These are phyloP conservation scores for Mucor indicus DNA, from an alignment of 371 early-diverging fungal genomes.

Conservation along the genomic window DNA sequence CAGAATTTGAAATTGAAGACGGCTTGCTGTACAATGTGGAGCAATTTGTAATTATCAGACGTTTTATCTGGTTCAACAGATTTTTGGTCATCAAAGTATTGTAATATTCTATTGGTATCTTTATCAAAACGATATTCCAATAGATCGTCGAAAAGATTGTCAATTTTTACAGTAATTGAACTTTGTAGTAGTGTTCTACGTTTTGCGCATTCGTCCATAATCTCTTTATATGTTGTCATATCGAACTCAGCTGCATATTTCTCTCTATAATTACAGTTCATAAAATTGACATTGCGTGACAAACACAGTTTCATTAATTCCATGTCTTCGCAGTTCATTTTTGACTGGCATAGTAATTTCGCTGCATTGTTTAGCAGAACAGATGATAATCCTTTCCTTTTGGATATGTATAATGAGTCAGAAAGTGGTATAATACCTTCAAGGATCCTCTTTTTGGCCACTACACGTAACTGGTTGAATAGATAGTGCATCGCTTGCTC, in stretches of 20 bases:
- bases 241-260: slow-evolving; percentile 13
- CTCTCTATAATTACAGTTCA: slow-evolving; percentile 14
- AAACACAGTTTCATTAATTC: slow-evolving; percentile 16
- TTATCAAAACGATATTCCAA: slow-evolving; percentile 17
- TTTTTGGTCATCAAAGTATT: slow-evolving; percentile 17
- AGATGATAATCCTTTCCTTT: slow-evolving; percentile 14
- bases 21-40: slow-evolving; percentile 13
- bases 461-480: slow-evolving; percentile 11
- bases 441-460: slow-evolving; percentile 22
- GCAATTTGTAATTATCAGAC: slow-evolving; percentile 16
- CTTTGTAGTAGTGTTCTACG: slow-evolving; percentile 15
- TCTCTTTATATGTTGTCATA: slow-evolving; percentile 12
- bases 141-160: slow-evolving; percentile 10
- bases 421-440: slow-evolving; percentile 13
- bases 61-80: slow-evolving; percentile 13
- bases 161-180: slow-evolving; percentile 14
- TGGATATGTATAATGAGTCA: slow-evolving; percentile 15
- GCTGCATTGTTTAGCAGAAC: slow-evolving; percentile 13
- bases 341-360: slow-evolving; percentile 16
- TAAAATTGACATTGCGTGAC: slow-evolving; percentile 11
- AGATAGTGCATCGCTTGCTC: slow-evolving; percentile 9
- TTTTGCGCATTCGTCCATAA: slow-evolving; percentile 17
- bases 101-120: slow-evolving; percentile 17
- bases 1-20: slow-evolving; percentile 16
- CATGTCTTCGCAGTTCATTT: slow-evolving; percentile 12